Base-by-base conservation (phyloP, 768 basidiomycete genomes). In the Pleurotus cornucopiae region DNA sequence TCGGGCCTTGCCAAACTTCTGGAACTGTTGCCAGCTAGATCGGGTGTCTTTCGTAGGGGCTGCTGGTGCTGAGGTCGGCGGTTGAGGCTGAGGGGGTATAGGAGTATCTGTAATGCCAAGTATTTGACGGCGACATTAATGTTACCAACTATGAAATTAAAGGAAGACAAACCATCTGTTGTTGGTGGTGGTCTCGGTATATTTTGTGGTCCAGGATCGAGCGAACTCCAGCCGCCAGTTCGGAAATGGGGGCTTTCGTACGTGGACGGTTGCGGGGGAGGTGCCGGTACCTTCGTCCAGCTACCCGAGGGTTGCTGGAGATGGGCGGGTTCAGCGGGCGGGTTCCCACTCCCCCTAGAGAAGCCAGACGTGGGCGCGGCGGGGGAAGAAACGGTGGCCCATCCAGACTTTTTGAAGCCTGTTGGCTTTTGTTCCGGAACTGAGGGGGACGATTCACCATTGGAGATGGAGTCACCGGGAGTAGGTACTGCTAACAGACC, bases 141-240 rank as follows among this genome's bases (percentile, higher is more conserved):
- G 43, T 47, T 51, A 23, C 63, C 62, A 14, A 63, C 64, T 11
- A 66, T 62, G 37, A 57, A 58, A 39, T 58, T 18, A 30, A 59
- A 34, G n/a, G 37, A 30, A n/a, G 26, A 49, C 20, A 51, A 40
- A 26, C 63, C 30, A 26, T 64, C 41, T 41, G 62, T 60, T 6
- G 64, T 61, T 49, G 63, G 59, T 30, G 65, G 63, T 52, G 67
- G 65, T 13, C 60, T 51, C 2, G 65, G 37, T 34, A 12, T 34
- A 34, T 68, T 67, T 21, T 69, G 69, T 56, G 65, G 75, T 18
- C 76, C 71, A 2, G 77, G 77, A 57, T 87, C 88, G 21, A 89
- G 72, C 37, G 82, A 81, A 6, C 86, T 82, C 82, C 84, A 88
- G 14, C 88, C 87, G 46, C 76, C 85, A 9, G 79, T 73, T 45